Base-by-base conservation (phyloP, 2,329 filamentous ascomycete species). In the Remersonia thermophila region DNA sequence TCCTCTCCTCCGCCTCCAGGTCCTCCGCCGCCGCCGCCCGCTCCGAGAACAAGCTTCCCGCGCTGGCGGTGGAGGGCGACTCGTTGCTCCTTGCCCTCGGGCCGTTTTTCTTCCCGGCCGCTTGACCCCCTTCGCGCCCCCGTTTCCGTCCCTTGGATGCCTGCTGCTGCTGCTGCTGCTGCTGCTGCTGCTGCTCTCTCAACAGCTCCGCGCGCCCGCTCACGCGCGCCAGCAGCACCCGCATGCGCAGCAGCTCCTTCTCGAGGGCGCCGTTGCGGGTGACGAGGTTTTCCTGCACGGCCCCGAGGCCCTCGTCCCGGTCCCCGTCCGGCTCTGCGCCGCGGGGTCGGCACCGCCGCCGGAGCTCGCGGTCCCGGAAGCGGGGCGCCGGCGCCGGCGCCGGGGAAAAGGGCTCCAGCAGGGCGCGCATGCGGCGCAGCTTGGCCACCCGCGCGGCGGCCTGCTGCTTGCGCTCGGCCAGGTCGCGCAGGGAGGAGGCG, bases 241-340 rank as follows among this genome's bases (percentile, higher is more conserved):
- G 68, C 68, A 79, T 82, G 43, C 67, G 69, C 53, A 77, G 71
- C 37, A 85, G 59, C 56, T 84, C 80, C 36, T 61, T 61, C 51
- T 79, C 78, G 8, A 85, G 55, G 32, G 75, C 68, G 2, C 77
- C 74, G 50, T 79, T 71, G 23, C 71, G 69, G 34, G 73, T 77
- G 2, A 80, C 65, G 3, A 85, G 55, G 51, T 83, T 83, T 39
- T 73, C 68, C 53, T 85, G 80, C 6, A 80, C 58, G 7, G 57
- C 47, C 43, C 46, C 57, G 46, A 49, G 56, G 25, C 3, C 51
- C 48, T n/a, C 38, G 35, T 43, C n/a, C n/a, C n/a, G n/a, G n/a
- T n/a, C n/a, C n/a, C n/a, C n/a, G n/a, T n/a, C n/a, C n/a, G n/a
- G n/a, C n/a, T n/a, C n/a, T n/a, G n/a, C n/a, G n/a, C n/a, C n/a